Evolutionary conservation across 176 grass and related monocot species (phyloP).

Genomic region (Luzula sylvatica): DNA sequence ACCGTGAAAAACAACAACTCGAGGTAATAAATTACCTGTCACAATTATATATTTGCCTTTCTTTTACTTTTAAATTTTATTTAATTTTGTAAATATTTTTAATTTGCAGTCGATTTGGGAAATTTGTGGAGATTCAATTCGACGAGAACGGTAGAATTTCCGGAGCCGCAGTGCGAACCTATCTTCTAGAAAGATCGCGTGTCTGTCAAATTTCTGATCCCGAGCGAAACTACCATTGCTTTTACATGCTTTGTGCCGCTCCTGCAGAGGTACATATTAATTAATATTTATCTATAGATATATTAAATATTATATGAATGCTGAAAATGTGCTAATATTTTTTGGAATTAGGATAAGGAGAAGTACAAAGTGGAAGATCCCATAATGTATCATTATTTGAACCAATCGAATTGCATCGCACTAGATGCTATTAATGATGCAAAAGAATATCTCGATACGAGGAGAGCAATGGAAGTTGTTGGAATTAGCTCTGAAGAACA

Average conservation of each 20-base stretch:
- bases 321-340: neutral
- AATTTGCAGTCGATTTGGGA: slow-evolving; percentile 64
- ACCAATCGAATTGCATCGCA: slow-evolving; percentile 86
- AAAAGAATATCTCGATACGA: slow-evolving; percentile 75
- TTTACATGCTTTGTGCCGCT: slow-evolving; percentile 85
- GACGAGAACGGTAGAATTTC: slow-evolving; percentile 62
- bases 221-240: slow-evolving; percentile 90
- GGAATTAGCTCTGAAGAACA: slow-evolving; percentile 86
- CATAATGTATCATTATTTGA: slow-evolving; percentile 83
- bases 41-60: too few species aligned
- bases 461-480: slow-evolving; percentile 81
- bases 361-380: slow-evolving; percentile 80
- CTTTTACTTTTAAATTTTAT: neutral
- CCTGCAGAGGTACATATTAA: slow-evolving; percentile 73
- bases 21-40: slow-evolving; percentile 36
- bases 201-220: slow-evolving; percentile 93
- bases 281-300: neutral
- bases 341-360: slow-evolving; percentile 48
- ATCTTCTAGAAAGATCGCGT: slow-evolving; percentile 83
- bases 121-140: slow-evolving; percentile 96
- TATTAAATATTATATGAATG: neutral
- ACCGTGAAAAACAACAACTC: slow-evolving; percentile 93
- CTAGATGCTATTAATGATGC: slow-evolving; percentile 83
- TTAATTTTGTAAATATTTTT: slow-evolving; percentile 18
- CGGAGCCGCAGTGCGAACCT: slow-evolving; percentile 85